These are phyloP conservation scores for Suillus alpinus DNA, from an alignment of 768 basidiomycete species.

Conservation along the genomic window DNA sequence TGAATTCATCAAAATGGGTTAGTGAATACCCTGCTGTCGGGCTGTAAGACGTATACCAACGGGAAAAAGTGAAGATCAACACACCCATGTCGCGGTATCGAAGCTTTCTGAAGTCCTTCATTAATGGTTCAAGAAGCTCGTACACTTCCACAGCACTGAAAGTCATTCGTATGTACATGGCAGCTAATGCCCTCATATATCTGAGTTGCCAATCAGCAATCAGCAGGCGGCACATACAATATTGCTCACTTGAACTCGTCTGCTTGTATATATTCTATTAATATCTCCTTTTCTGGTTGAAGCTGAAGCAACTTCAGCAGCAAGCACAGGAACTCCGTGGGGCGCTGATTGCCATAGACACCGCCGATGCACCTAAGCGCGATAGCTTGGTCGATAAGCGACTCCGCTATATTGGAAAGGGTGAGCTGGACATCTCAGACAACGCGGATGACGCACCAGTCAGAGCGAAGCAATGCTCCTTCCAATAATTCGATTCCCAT, in stretches of 20 bases:
- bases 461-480: constrained; percentile 97
- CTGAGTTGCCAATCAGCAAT: constrained; percentile 37
- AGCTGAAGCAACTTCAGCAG: constrained; percentile 93
- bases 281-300: constrained; percentile 96
- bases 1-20: constrained; percentile 90
- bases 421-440: constrained; percentile 4
- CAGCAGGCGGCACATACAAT: not conserved
- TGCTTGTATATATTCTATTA: constrained; percentile 91
- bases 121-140: constrained; percentile 87
- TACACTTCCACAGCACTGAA: constrained; percentile 90
- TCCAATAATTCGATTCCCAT: constrained; percentile 94
- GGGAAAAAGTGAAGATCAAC: constrained; percentile 20
- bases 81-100: constrained; percentile 76
- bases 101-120: constrained; percentile 92
- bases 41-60: constrained; percentile 1
- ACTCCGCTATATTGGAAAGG: constrained; percentile 60
- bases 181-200: constrained; percentile 91
- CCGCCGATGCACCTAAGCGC: constrained; percentile 83
- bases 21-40: constrained; percentile 76
- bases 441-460: constrained; percentile 56
- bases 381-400: constrained; percentile 90
- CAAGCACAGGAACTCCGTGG: constrained; percentile 91
- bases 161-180: constrained; percentile 93
- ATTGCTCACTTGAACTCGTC: constrained; percentile 96
- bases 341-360: constrained; percentile 92